Conservation (phyloP, 2,329 filamentous ascomycete species). For the Zasmidium citrigriseum region DNA sequence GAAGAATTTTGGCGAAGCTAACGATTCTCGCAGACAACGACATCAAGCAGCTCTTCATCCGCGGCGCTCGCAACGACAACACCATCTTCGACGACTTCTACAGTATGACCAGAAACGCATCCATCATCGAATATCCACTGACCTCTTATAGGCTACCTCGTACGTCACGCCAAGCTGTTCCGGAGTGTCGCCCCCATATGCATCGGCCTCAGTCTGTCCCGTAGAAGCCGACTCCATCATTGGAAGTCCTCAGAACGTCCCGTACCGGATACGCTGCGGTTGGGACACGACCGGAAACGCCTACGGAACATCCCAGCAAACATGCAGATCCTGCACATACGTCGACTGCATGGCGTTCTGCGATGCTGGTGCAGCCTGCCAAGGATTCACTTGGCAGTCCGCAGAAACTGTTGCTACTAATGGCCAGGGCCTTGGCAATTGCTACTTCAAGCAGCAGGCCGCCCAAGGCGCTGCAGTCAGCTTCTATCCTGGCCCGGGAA, state of each 20-base stretch:
- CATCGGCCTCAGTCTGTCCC: background rate
- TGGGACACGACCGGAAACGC: conserved; percentile 1
- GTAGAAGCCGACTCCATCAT: background rate
- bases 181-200: background rate
- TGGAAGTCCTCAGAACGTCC: background rate
- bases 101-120: too few relatives aligned
- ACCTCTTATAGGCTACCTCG: background rate
- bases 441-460: conserved; percentile 3
- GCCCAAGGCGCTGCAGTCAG: background rate
- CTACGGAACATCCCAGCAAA: background rate
- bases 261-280: conserved; percentile 5
- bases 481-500: background rate
- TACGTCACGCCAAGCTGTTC: background rate
- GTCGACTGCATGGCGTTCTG: background rate
- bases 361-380: background rate
- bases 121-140: background rate
- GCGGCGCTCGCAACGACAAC: background rate
- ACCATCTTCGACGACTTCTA: background rate
- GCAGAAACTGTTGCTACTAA: background rate
- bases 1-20: too few relatives aligned
- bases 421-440: conserved; percentile 5
- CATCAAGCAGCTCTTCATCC: too few relatives aligned
- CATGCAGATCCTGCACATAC: background rate
- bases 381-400: conserved; percentile 3
- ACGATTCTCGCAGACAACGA: too few relatives aligned